Evolutionary conservation across 2,329 filamentous ascomycete genomes (phyloP).

Genomic region (Pseudopyricularia javanii): DNA sequence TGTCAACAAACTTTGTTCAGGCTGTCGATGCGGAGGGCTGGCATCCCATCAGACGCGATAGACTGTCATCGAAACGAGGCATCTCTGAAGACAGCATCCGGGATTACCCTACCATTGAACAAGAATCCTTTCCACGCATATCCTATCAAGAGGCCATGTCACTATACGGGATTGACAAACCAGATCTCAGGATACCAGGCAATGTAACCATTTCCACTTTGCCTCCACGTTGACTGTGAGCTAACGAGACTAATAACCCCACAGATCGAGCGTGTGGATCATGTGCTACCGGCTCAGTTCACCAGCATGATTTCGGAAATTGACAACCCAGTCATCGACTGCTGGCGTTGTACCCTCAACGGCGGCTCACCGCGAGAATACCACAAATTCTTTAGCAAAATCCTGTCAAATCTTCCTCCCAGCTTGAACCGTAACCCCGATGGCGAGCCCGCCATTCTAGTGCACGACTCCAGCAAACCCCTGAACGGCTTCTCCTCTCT

Average conservation of each 20-base stretch:
- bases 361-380: conserved; percentile 38
- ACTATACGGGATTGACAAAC: conserved; percentile 80
- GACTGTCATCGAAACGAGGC: conserved; percentile 1
- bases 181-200: conserved; percentile 62
- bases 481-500: conserved; percentile 66
- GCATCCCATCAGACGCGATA: conserved; percentile 4
- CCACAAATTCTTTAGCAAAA: conserved; percentile 49
- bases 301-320: conserved; percentile 64
- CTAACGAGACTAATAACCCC: conserved; percentile 12
- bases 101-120: conserved; percentile 12
- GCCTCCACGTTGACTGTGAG: conserved; percentile 8
- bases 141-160: conserved; percentile 70
- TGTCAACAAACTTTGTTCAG: background rate
- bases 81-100: background rate
- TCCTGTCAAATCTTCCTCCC: conserved; percentile 51
- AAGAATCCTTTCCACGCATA: conserved; percentile 40
- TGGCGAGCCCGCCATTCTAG: conserved; percentile 69
- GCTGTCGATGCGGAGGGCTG: background rate
- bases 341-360: conserved; percentile 49
- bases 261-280: conserved; percentile 55
- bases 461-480: conserved; percentile 63
- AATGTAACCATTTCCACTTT: conserved; percentile 11
- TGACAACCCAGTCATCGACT: conserved; percentile 58
- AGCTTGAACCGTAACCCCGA: conserved; percentile 56
- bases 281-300: conserved; percentile 51